Evolutionary conservation across 2,329 filamentous ascomycete genomes (phyloP).

Genomic region (Colletotrichum agaves): DNA sequence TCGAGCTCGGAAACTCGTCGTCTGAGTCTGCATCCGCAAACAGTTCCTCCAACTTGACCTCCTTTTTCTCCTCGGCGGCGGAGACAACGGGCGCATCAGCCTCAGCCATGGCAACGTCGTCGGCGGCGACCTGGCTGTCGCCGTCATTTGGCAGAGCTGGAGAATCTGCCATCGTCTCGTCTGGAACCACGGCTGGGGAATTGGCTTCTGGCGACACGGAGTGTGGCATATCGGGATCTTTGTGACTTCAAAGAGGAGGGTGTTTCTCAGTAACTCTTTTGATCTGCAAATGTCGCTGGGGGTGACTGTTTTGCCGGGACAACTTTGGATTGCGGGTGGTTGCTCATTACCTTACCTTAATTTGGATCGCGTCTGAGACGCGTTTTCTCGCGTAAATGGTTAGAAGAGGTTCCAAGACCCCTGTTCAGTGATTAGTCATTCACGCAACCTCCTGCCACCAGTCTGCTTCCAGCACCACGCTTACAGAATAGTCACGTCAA

Average conservation of each 20-base stretch:
- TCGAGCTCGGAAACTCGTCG: slow-evolving; percentile 68
- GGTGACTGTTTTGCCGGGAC: slow-evolving; percentile 6
- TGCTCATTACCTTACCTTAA: background rate
- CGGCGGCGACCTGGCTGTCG: slow-evolving; percentile 45
- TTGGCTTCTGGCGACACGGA: slow-evolving; percentile 49
- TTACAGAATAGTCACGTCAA: too few relatives aligned
- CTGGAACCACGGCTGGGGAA: slow-evolving; percentile 43
- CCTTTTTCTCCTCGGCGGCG: slow-evolving; percentile 49
- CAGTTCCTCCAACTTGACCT: slow-evolving; percentile 67
- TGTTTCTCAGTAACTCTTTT: background rate
- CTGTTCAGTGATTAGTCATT: slow-evolving; percentile 23
- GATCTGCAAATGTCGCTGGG: background rate
- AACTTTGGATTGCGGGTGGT: slow-evolving; percentile 24
- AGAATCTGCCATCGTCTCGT: slow-evolving; percentile 50
- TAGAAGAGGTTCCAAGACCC: background rate
- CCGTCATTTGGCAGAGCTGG: slow-evolving; percentile 41
- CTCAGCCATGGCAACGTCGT: slow-evolving; percentile 56
- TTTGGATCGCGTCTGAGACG: slow-evolving; percentile 27
- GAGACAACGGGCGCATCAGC: slow-evolving; percentile 42
- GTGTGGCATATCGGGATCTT: slow-evolving; percentile 55
- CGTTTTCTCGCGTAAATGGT: slow-evolving; percentile 39
- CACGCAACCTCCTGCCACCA: too few relatives aligned
- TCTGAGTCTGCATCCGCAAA: slow-evolving; percentile 70
- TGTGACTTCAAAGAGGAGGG: background rate
- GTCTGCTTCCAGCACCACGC: too few relatives aligned